phyloP scores from a whole-genome alignment of 2,329 filamentous ascomycete genomes.

The Penicillium sp. region DNA sequence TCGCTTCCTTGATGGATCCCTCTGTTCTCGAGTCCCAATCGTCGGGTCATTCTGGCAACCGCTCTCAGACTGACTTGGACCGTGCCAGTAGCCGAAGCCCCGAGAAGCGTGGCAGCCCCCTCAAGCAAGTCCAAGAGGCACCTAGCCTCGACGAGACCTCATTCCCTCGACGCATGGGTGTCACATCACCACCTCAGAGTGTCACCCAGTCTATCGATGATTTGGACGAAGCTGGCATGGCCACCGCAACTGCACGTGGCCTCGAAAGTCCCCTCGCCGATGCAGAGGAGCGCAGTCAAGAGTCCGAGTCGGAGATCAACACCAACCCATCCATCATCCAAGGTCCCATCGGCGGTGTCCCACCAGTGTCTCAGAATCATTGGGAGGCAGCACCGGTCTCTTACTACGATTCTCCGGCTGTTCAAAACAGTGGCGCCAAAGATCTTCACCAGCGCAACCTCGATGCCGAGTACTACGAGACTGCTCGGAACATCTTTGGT shows the following conservation, averaged over 20 bases:
- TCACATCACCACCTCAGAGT: constrained; percentile 58
- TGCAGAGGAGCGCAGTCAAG: constrained; percentile 64
- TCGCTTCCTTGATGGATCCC: constrained; percentile 86
- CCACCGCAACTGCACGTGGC: constrained; percentile 70
- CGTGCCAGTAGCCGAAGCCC: constrained; percentile 38
- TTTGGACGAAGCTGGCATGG: constrained; percentile 55
- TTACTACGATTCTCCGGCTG: constrained; percentile 41
- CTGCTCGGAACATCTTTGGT: constrained; percentile 36
- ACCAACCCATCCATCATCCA: constrained; percentile 86
- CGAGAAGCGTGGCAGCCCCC: constrained; percentile 46
- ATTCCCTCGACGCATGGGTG: constrained; percentile 43
- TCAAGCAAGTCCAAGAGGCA: constrained; percentile 47
- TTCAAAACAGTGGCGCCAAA: constrained; percentile 58
- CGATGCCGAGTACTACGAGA: constrained; percentile 67
- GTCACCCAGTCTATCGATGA: constrained; percentile 51
- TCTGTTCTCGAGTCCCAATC: constrained; percentile 70
- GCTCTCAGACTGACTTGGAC: constrained; percentile 48
- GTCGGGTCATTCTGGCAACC: constrained; percentile 48
- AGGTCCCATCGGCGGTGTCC: constrained; percentile 65
- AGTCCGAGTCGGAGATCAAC: constrained; percentile 63
- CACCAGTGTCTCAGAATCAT: constrained; percentile 52
- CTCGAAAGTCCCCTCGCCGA: constrained; percentile 73
- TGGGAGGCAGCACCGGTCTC: constrained; percentile 50
- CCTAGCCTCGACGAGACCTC: constrained; percentile 41
- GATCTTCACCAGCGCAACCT: constrained; percentile 58